A percentile compares a stretch with the other conserved stretches of the same genome.
phyloP scores from a whole-genome alignment of 495 filamentous ascomycete species.

The Aspergillus olivimuriae region DNA sequence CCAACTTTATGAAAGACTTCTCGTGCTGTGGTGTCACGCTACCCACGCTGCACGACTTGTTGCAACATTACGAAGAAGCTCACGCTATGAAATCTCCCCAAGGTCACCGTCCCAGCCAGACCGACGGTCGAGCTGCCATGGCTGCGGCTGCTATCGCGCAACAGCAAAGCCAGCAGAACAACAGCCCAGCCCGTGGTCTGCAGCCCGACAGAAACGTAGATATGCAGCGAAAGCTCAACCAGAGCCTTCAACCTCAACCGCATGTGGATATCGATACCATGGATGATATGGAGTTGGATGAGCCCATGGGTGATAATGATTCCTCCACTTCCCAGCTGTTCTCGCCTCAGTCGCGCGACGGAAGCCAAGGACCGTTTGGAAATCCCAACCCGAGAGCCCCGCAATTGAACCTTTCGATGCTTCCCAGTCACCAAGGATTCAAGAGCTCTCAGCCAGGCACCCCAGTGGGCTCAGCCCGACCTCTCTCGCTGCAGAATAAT shows the following conservation, averaged over 20 bases:
- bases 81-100: constrained; percentile 66
- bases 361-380: constrained; percentile 58
- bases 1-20: constrained; percentile 94
- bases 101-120: constrained; percentile 48
- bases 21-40: constrained; percentile 83
- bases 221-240: constrained; percentile 40
- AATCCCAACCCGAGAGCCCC: constrained; percentile 60
- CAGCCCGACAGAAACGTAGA: constrained; percentile 37
- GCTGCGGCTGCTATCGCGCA: constrained; percentile 51
- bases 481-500: constrained; percentile 73
- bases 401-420: constrained; percentile 67
- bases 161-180: constrained; percentile 48
- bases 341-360: constrained; percentile 45
- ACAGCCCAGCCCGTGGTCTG: constrained; percentile 33
- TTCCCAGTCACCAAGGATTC: constrained; percentile 69
- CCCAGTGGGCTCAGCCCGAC: constrained; percentile 63
- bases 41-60: constrained; percentile 84
- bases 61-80: constrained; percentile 93
- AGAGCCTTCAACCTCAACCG: constrained; percentile 33
- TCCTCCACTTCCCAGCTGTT: constrained; percentile 57
- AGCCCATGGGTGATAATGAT: constrained; percentile 61
- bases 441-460: constrained; percentile 82
- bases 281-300: constrained; percentile 97
- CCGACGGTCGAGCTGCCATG: constrained; percentile 50
- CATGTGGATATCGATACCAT: constrained; percentile 73